These are phyloP conservation scores for Calonectria montana DNA, from an alignment of 2,329 filamentous ascomycete genomes.

Conservation along the genomic window DNA sequence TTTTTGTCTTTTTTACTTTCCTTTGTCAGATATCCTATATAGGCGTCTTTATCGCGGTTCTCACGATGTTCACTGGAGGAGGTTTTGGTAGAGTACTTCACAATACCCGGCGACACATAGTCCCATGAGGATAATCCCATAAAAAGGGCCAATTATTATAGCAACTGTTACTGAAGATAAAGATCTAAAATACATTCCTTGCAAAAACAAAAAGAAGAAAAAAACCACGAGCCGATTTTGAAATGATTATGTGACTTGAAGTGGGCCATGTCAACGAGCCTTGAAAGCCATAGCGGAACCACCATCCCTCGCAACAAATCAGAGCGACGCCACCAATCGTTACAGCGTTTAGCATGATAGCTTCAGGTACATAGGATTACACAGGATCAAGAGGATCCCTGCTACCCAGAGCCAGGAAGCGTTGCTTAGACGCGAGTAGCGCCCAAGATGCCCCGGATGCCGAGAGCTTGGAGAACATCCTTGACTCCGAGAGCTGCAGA, in stretches of 20 bases:
- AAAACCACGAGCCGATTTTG: background rate
- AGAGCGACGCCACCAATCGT: background rate
- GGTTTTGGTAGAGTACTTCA: background rate
- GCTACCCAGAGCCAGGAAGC: background rate
- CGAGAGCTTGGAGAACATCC: background rate
- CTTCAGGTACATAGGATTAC: background rate
- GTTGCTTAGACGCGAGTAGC: background rate
- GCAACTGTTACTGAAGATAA: background rate
- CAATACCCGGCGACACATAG: background rate
- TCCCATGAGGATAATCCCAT: background rate
- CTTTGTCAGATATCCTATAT: background rate
- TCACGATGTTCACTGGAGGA: background rate
- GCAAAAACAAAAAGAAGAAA: too few species aligned
- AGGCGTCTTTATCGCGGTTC: background rate
- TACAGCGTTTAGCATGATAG: background rate
- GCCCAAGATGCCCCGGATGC: background rate
- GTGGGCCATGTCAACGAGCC: background rate
- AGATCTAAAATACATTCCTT: background rate
- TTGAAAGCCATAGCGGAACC: background rate
- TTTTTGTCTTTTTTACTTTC: background rate
- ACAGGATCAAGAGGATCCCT: background rate
- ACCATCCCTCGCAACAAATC: background rate
- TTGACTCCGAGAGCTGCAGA: background rate
- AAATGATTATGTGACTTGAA: conserved; percentile 6
- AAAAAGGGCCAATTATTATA: background rate